Evolutionary conservation across 305 asterid genomes (phyloP).

Genomic region (Ilex paraguariensis): DNA sequence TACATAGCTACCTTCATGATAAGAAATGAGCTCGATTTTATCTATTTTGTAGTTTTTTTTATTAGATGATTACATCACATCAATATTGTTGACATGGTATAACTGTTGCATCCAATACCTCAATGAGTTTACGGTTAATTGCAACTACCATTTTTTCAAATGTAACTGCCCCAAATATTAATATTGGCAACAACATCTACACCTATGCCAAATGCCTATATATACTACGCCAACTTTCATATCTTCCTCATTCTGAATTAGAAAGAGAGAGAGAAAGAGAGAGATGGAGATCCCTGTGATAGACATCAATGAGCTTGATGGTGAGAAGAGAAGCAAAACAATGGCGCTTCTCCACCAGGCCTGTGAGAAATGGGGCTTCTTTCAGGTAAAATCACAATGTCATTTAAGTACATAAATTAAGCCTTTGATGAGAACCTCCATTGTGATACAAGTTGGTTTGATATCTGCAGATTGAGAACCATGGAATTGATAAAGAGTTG

Average conservation of each 20-base stretch:
- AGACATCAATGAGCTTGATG: constrained; percentile 42
- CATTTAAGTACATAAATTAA: not conserved
- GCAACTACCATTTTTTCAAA: constrained; percentile 25
- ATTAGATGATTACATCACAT: too few species aligned
- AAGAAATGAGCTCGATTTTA: too few species aligned
- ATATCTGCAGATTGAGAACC: constrained; percentile 72
- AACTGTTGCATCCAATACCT: not conserved
- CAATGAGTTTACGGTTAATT: constrained; percentile 19
- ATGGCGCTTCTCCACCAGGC: constrained; percentile 76
- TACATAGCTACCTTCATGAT: too few species aligned
- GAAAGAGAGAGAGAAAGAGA: not conserved
- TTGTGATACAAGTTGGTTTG: not conserved
- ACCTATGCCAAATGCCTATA: constrained; percentile 32
- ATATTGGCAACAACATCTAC: not conserved
- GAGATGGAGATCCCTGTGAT: constrained; percentile 81
- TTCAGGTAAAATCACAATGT: constrained; percentile 53
- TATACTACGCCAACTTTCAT: constrained; percentile 23
- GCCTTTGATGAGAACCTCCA: too few species aligned
- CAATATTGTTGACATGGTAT: too few species aligned
- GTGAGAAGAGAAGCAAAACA: constrained; percentile 49
- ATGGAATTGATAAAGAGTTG: constrained; percentile 43
- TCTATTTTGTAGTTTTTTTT: too few species aligned
- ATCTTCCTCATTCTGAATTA: constrained; percentile 20
- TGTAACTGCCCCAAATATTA: constrained; percentile 12
- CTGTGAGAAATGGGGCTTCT: constrained; percentile 81